A percentile compares a stretch with the other conserved stretches of the same genome.
These are phyloP conservation scores for Tetratostichococcus sp. DNA, from an alignment of 139 green algal species.

Conservation along the genomic window DNA sequence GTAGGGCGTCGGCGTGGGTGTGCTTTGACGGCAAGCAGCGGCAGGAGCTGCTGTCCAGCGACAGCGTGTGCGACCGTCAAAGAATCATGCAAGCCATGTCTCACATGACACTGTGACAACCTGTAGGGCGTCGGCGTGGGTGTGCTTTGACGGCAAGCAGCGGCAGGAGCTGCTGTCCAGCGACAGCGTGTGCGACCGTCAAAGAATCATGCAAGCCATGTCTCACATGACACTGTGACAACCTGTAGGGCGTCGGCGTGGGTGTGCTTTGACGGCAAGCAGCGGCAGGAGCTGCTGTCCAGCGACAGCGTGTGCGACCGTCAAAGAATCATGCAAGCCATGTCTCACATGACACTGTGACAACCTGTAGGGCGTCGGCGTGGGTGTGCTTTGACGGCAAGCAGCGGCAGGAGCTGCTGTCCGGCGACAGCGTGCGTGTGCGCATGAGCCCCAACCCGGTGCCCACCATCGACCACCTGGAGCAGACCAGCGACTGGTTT, in stretches of 20 bases:
- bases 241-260: slow-evolving; percentile 60
- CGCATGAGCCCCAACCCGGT: slow-evolving; percentile 91
- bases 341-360: no score
- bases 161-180: slow-evolving; percentile 72
- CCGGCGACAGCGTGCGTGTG: slow-evolving; percentile 77
- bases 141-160: slow-evolving; percentile 93
- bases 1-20: no score
- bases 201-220: no score
- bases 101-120: no score
- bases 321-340: no score
- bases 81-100: no score
- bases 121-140: no score
- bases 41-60: no score
- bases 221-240: no score
- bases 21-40: no score
- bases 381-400: slow-evolving; percentile 97
- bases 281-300: slow-evolving; percentile 64
- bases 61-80: no score
- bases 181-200: slow-evolving; percentile 72
- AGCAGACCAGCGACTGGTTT: slow-evolving; percentile 96
- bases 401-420: slow-evolving; percentile 67
- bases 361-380: slow-evolving; percentile 32
- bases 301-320: slow-evolving; percentile 78
- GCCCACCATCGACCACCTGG: slow-evolving; percentile 90
- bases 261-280: slow-evolving; percentile 95